These are phyloP conservation scores for Amphirosellinia nigrospora DNA, from an alignment of 495 filamentous ascomycete genomes.

Conservation along the genomic window DNA sequence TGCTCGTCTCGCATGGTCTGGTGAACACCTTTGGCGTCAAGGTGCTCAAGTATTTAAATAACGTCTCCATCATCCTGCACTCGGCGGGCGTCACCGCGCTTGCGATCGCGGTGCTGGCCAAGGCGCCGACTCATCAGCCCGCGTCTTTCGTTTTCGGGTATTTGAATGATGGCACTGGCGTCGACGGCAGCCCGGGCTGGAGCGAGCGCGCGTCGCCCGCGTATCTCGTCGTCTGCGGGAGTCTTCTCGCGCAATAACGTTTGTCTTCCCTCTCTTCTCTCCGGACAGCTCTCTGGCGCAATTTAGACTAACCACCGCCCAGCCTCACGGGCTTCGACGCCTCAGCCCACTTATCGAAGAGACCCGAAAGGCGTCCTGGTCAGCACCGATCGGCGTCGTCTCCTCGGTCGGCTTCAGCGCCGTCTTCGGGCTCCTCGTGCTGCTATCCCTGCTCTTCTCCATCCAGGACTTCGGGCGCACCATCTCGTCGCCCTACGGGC, in stretches of 20 bases:
- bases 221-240: slow-evolving; percentile 62
- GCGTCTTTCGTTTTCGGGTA: slow-evolving; percentile 66
- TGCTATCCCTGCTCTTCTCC: slow-evolving; percentile 67
- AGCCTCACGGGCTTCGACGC: slow-evolving; percentile 58
- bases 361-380: slow-evolving; percentile 64
- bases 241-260: slow-evolving; percentile 64
- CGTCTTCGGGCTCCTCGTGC: slow-evolving; percentile 65
- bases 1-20: slow-evolving; percentile 62
- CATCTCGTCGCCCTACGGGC: slow-evolving; percentile 61
- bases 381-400: slow-evolving; percentile 65
- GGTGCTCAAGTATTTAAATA: slow-evolving; percentile 54
- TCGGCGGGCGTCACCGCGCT: slow-evolving; percentile 35
- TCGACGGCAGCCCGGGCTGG: slow-evolving; percentile 60
- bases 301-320: background rate
- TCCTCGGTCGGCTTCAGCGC: slow-evolving; percentile 63
- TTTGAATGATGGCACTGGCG: slow-evolving; percentile 58
- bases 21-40: slow-evolving; percentile 66
- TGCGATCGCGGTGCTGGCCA: slow-evolving; percentile 64
- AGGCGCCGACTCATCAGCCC: slow-evolving; percentile 65
- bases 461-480: slow-evolving; percentile 59
- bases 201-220: slow-evolving; percentile 38
- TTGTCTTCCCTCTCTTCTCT: slow-evolving; percentile 34
- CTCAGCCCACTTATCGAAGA: slow-evolving; percentile 64
- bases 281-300: no score
- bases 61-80: slow-evolving; percentile 57